A percentile compares a stretch with the other conserved stretches of the same genome.
Conservation (phyloP, 169 alveolate genomes). For the Babesia microti region DNA sequence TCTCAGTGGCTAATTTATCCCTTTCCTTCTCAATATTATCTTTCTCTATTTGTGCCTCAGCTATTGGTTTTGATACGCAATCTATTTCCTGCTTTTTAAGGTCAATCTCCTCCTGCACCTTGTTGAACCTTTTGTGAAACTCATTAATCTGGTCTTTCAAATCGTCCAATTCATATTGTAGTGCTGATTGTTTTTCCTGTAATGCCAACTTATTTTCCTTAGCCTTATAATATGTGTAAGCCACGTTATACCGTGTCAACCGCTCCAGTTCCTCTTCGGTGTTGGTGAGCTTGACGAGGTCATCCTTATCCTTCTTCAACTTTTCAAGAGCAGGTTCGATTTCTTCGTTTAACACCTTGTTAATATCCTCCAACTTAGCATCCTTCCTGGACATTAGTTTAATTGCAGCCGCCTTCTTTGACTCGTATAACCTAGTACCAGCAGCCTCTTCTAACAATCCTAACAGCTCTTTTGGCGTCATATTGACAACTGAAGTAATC, state of each 20-base stretch:
- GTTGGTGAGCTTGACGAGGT: conserved; percentile 48
- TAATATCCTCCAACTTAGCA: conserved; percentile 78
- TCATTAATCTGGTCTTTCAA: conserved; percentile 28
- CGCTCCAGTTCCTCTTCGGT: conserved; percentile 50
- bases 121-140: conserved; percentile 6
- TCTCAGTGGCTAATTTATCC: conserved; percentile 15
- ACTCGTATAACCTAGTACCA: conserved; percentile 91
- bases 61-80: conserved; percentile 3
- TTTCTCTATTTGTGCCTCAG: conserved; percentile 16
- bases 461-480: conserved; percentile 92
- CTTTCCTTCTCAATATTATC: conserved; percentile 26
- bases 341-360: conserved; percentile 75
- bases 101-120: conserved; percentile 2
- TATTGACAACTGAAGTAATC: conserved; percentile 92
- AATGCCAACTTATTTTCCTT: conserved; percentile 32
- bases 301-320: conserved; percentile 70
- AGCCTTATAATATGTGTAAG: conserved; percentile 51
- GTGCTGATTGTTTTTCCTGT: conserved; percentile 16
- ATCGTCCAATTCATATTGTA: conserved; percentile 19
- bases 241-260: conserved; percentile 42
- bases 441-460: conserved; percentile 96
- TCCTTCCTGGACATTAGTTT: conserved; percentile 81
- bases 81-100: conserved; percentile 3
- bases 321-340: conserved; percentile 79
- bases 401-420: conserved; percentile 82